phyloP scores from a whole-genome alignment of 371 early-diverging fungal genomes.

The Mycotypha africana region DNA sequence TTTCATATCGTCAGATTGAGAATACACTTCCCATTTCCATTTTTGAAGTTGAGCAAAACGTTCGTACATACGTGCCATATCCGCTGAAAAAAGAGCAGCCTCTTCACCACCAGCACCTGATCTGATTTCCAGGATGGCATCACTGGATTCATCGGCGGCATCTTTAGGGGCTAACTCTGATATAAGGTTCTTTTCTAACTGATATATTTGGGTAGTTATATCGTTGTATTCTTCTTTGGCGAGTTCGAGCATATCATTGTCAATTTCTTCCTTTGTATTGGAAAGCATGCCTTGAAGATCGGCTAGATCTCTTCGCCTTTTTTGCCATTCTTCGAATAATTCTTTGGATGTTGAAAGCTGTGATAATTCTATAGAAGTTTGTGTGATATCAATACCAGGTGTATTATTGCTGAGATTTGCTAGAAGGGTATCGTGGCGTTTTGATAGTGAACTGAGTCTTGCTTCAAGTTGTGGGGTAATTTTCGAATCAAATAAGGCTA shows the following conservation, averaged over 20 bases:
- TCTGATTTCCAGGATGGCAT: slow-evolving; percentile 76
- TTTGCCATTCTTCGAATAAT: slow-evolving; percentile 34
- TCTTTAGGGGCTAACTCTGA: slow-evolving; percentile 56
- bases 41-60: slow-evolving; percentile 53
- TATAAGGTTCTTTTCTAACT: slow-evolving; percentile 43
- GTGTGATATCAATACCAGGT: slow-evolving; percentile 15
- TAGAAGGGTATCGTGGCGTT: slow-evolving; percentile 33
- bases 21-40: slow-evolving; percentile 68
- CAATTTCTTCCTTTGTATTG: slow-evolving; percentile 1
- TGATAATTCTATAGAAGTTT: slow-evolving; percentile 34
- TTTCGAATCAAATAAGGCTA: too few species aligned
- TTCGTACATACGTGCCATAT: slow-evolving; percentile 77
- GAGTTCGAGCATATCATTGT: slow-evolving; percentile 51
- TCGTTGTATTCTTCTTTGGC: slow-evolving; percentile 52
- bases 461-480: slow-evolving; percentile 32
- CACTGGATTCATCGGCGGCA: slow-evolving; percentile 56
- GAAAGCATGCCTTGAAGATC: slow-evolving; percentile 27
- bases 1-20: slow-evolving; percentile 47
- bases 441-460: slow-evolving; percentile 18
- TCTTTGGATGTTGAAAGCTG: slow-evolving; percentile 19
- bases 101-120: slow-evolving; percentile 86
- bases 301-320: slow-evolving; percentile 18
- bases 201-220: slow-evolving; percentile 19
- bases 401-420: slow-evolving; percentile 19
- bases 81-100: slow-evolving; percentile 72